Conservation (phyloP, 495 filamentous ascomycete genomes). For the Aspergillus ellipticus region DNA sequence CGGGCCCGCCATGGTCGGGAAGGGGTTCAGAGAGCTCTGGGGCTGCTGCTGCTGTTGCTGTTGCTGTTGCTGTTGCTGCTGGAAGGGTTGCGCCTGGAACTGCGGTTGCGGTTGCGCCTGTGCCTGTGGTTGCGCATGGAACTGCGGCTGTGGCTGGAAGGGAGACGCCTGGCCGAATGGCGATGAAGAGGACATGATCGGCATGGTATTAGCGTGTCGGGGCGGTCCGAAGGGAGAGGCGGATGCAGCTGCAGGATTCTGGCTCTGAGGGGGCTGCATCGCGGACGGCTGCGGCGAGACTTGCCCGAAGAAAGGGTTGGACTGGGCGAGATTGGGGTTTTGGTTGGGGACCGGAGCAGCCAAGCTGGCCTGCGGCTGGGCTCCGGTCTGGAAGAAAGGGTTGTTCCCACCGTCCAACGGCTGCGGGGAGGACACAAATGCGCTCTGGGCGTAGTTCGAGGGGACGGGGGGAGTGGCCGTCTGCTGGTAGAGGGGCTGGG, state of each 20-base stretch:
- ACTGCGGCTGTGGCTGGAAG: slow-evolving; percentile 32
- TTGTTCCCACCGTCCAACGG: slow-evolving; percentile 51
- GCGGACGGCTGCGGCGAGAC: slow-evolving; percentile 20
- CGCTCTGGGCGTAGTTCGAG: slow-evolving; percentile 51
- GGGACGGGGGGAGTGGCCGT: slow-evolving; percentile 59
- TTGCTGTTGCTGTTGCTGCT: slow-evolving; percentile 13
- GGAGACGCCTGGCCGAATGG: slow-evolving; percentile 36
- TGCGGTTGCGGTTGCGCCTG: not conserved
- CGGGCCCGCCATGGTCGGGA: slow-evolving; percentile 31
- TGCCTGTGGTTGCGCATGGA: slow-evolving; percentile 4
- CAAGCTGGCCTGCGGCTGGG: slow-evolving; percentile 38
- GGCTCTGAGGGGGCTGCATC: slow-evolving; percentile 32
- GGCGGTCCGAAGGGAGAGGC: slow-evolving; percentile 16
- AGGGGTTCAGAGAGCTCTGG: slow-evolving; percentile 37
- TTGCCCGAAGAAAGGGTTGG: slow-evolving; percentile 55
- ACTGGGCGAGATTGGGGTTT: slow-evolving; percentile 32
- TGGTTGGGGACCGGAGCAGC: slow-evolving; percentile 25
- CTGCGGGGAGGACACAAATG: slow-evolving; percentile 41
- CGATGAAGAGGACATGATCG: slow-evolving; percentile 29
- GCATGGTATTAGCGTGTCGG: slow-evolving; percentile 45
- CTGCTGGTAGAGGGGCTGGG: slow-evolving; percentile 48
- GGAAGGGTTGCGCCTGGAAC: slow-evolving; percentile 8
- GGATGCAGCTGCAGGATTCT: slow-evolving; percentile 17
- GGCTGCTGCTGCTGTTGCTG: slow-evolving; percentile 11
- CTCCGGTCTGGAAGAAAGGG: slow-evolving; percentile 57